phyloP scores from a whole-genome alignment of 208 protist genomes.

The Crithidia brevicula region DNA sequence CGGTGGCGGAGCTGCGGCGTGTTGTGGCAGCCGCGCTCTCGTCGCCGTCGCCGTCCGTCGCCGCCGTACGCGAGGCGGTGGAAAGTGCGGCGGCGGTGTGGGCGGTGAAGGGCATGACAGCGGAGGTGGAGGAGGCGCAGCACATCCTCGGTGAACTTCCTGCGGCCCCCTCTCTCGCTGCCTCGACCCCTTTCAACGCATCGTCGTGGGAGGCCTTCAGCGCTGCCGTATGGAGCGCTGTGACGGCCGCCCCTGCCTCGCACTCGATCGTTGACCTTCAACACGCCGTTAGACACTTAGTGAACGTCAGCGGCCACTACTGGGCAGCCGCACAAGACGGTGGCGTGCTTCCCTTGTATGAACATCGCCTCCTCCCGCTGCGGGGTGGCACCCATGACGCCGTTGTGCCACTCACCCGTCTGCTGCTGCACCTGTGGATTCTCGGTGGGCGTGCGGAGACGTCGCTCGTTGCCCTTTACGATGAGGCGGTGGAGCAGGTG shows the following conservation, averaged over 20 bases:
- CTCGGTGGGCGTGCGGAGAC: conserved; percentile 20
- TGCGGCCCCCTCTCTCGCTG: not conserved
- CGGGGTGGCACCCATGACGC: conserved; percentile 25
- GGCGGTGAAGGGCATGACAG: conserved; percentile 17
- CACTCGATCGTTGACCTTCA: not conserved
- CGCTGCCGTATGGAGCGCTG: conserved; percentile 6
- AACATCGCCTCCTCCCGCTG: conserved; percentile 17
- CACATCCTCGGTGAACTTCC: not conserved
- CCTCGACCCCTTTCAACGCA: not conserved
- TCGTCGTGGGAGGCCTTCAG: conserved; percentile 27
- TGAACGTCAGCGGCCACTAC: conserved; percentile 2
- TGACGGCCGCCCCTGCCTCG: no score
- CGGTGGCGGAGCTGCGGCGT: conserved; percentile 9
- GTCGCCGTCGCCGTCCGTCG: not conserved
- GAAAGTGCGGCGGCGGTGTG: conserved; percentile 26
- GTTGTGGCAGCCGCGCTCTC: conserved; percentile 1
- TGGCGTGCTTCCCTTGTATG: not conserved
- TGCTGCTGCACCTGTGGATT: conserved; percentile 39
- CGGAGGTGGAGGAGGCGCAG: conserved; percentile 14
- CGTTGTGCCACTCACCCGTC: conserved; percentile 23
- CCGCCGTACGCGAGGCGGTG: conserved; percentile 27
- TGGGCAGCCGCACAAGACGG: not conserved
- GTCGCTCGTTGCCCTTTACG: conserved; percentile 28
- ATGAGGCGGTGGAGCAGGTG: conserved; percentile 17
- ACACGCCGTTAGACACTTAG: conserved; percentile 2